Base-by-base conservation (phyloP, 1,284 basidiomycete species). In the Leccinum pachyderme region DNA sequence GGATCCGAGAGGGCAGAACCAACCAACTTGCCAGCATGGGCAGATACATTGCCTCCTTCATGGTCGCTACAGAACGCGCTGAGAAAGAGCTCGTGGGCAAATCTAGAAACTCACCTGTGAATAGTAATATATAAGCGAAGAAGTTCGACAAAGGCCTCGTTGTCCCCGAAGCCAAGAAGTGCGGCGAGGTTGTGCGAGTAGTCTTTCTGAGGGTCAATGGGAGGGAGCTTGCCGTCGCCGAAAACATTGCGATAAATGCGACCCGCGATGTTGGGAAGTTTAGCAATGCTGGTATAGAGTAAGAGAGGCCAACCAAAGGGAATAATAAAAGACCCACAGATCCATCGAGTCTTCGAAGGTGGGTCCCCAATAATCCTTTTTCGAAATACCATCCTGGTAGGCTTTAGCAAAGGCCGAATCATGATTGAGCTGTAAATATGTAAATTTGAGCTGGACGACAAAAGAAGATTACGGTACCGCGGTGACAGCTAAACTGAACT, bases 21-120 rank as follows among this genome's bases (percentile, higher is more conserved):
- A 70, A 98, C 96, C 50, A 99, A 82, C 80, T 98, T 94, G 62
- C 92, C 92, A 53, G 92, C 91, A 79, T 95, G 93, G n/a, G 93
- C 92, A 55, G 96, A 98, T 61, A 99, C 96, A 71, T 98, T 98
- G 52, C 96, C 96, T 73, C 96, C 96, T 77, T 98, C 95, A 77
- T 98, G 95, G 74, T 98, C 95, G 71, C 91, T 91, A 53, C 33
- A 35, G 4, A 25, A 25, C 33, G 11, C 2, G 29, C 43, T 49
- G 18, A 61, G 44, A 55, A 33, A 32, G 24, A 37, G n/a, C 15
- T 18, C 9, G 45, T 7, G 5, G 28, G 4, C 15, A 51, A 2
- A 33, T 2, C 25, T 46, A 9, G 11, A 58, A 25, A 4, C 61
- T 41, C 47, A 83, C 83, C 84, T 89, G 84, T 99, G 96, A 70